Conservation (phyloP, 148 eudicot species). For the Salicornia ramosissima region DNA sequence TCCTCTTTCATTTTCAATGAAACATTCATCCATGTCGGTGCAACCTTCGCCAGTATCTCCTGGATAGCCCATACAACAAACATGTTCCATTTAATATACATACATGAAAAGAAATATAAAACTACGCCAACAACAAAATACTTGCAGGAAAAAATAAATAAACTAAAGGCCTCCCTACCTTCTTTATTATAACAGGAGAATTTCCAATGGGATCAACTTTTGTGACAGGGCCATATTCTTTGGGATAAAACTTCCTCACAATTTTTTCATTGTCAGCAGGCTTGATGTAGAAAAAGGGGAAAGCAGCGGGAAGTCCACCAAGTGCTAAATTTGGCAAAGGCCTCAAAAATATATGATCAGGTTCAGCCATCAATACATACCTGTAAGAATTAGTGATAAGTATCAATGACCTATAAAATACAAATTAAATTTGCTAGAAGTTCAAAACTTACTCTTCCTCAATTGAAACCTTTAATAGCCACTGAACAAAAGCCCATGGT, state of each 20-base stretch:
- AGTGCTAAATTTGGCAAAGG: conserved; percentile 87
- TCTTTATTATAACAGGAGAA: conserved; percentile 77
- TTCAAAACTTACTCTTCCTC: conserved; percentile 69
- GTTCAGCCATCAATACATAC: conserved; percentile 95
- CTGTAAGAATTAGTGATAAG: conserved; percentile 33
- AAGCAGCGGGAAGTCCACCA: conserved; percentile 78
- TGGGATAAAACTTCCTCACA: conserved; percentile 65
- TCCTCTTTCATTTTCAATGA: conserved; percentile 84
- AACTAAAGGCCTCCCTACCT: too few species aligned
- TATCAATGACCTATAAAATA: background rate
- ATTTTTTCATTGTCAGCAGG: conserved; percentile 69
- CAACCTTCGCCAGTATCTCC: conserved; percentile 61
- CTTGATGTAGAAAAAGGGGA: conserved; percentile 89
- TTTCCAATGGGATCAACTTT: conserved; percentile 91
- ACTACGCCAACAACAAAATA: background rate
- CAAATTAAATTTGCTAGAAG: conserved; percentile 2
- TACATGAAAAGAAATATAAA: background rate
- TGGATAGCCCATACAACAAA: conserved; percentile 12
- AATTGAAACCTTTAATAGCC: conserved; percentile 68
- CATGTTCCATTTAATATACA: background rate
- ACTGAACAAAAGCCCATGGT: conserved; percentile 97
- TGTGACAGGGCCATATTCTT: conserved; percentile 82
- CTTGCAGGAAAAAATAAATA: background rate
- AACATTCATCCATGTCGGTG: conserved; percentile 96
- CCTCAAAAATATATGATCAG: conserved; percentile 81